Conservation (phyloP, 75 land plant species). For the Cupressus sempervirens region DNA sequence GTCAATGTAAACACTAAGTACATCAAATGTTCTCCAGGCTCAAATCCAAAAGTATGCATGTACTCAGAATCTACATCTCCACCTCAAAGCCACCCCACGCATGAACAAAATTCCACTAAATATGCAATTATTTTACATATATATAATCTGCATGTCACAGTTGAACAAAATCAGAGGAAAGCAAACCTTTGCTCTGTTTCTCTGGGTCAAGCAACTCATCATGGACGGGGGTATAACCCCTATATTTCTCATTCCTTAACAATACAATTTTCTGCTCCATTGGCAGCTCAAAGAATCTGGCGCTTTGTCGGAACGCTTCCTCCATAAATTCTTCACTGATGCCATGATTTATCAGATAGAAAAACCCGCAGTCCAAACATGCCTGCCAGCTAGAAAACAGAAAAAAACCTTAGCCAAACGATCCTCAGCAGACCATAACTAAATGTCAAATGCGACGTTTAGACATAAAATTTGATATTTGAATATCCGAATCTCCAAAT, state of each 20-base stretch:
- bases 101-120: too few relatives aligned
- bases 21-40: too few relatives aligned
- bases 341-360: constrained; percentile 90
- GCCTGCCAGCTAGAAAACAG: constrained; percentile 39
- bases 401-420: not conserved
- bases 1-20: too few relatives aligned
- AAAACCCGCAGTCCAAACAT: constrained; percentile 81
- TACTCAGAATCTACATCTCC: too few relatives aligned
- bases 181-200: constrained; percentile 53
- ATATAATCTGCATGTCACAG: too few relatives aligned
- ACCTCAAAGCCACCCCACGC: too few relatives aligned
- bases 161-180: not conserved
- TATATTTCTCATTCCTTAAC: constrained; percentile 71
- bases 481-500: too few relatives aligned
- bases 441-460: not conserved
- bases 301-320: constrained; percentile 71
- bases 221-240: constrained; percentile 80
- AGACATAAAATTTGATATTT: too few relatives aligned
- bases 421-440: not conserved
- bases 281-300: constrained; percentile 60
- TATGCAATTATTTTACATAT: too few relatives aligned
- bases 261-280: constrained; percentile 68
- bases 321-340: constrained; percentile 75
- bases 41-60: too few relatives aligned
- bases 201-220: constrained; percentile 87